A percentile compares a stretch with the other conserved stretches of the same genome.
Conservation (phyloP, 1,139 yeast genomes). For the Eremothecium sinecaudum region DNA sequence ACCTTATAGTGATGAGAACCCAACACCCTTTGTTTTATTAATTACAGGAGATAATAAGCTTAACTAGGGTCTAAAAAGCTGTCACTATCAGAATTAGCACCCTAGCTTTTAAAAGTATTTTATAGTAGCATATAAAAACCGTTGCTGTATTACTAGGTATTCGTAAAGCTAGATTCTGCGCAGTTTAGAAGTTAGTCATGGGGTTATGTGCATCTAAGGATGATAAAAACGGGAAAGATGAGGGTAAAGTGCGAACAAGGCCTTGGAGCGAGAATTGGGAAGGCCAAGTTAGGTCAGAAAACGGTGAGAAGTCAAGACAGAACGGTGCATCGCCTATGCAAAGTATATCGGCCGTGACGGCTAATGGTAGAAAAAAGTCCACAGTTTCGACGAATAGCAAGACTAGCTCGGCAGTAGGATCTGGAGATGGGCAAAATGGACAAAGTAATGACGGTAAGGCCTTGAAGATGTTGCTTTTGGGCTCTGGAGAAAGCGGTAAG, state of each 20-base stretch:
- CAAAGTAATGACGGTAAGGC: constrained; percentile 30
- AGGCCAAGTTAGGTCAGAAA: no score
- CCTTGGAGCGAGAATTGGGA: no score
- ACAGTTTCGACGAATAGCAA: constrained; percentile 18
- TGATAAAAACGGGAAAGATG: not conserved
- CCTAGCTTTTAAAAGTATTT: not conserved
- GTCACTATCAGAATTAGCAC: not conserved
- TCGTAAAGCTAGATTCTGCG: no score
- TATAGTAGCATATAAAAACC: not conserved
- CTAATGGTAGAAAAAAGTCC: constrained; percentile 1
- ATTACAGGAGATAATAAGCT: not conserved
- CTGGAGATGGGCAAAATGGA: constrained; percentile 1
- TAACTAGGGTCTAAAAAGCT: not conserved
- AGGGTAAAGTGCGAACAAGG: no score
- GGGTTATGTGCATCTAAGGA: constrained; percentile 28
- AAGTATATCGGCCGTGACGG: constrained; percentile 5
- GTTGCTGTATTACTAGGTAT: no score
- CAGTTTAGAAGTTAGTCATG: constrained; percentile 16
- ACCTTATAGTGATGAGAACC: not conserved
- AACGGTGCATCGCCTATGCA: constrained; percentile 5
- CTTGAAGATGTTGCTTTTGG: constrained; percentile 56
- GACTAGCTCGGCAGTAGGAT: constrained; percentile 9
- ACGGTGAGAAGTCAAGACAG: not conserved
- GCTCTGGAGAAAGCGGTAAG: constrained; percentile 76
- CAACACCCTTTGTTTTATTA: not conserved